phyloP scores from a whole-genome alignment of 2,329 filamentous ascomycete species.

The Eutypella sp. region DNA sequence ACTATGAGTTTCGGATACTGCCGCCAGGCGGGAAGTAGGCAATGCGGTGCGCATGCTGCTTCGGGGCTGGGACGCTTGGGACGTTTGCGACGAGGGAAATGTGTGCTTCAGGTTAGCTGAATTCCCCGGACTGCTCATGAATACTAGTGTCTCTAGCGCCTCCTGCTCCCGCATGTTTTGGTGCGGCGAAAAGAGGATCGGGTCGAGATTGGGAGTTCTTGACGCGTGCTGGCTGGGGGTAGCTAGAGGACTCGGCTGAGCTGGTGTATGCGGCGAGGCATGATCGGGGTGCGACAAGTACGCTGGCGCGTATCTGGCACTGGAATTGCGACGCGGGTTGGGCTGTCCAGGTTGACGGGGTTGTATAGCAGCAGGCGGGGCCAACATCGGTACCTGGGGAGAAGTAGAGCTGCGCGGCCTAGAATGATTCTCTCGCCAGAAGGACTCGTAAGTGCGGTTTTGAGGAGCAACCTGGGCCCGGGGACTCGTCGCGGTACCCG shows the following conservation, averaged over 20 bases:
- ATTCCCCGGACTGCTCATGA: slow-evolving; percentile 76
- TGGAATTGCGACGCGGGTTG: slow-evolving; percentile 47
- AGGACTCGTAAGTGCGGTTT: slow-evolving; percentile 36
- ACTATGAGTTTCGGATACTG: slow-evolving; percentile 15
- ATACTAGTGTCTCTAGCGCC: slow-evolving; percentile 72
- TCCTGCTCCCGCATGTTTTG: slow-evolving; percentile 72
- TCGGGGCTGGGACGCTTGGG: slow-evolving; percentile 31
- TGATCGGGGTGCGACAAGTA: slow-evolving; percentile 46
- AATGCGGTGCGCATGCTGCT: slow-evolving; percentile 33
- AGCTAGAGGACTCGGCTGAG: slow-evolving; percentile 36
- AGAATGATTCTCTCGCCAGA: slow-evolving; percentile 38
- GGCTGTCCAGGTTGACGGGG: slow-evolving; percentile 37
- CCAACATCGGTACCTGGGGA: slow-evolving; percentile 36
- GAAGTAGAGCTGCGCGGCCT: slow-evolving; percentile 35
- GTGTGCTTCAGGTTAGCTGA: slow-evolving; percentile 56
- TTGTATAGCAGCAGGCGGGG: slow-evolving; percentile 51
- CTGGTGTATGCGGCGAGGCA: slow-evolving; percentile 37
- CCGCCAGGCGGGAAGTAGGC: slow-evolving; percentile 35
- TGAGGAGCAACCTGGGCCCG: slow-evolving; percentile 16
- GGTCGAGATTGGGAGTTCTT: slow-evolving; percentile 38
- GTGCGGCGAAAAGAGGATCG: slow-evolving; percentile 62
- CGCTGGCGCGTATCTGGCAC: slow-evolving; percentile 43
- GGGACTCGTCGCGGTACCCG: slow-evolving; percentile 27
- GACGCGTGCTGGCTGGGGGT: slow-evolving; percentile 29
- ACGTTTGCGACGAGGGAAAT: slow-evolving; percentile 39